These are phyloP conservation scores for Tremella fuciformis DNA, from an alignment of 768 basidiomycete species.

Conservation along the genomic window DNA sequence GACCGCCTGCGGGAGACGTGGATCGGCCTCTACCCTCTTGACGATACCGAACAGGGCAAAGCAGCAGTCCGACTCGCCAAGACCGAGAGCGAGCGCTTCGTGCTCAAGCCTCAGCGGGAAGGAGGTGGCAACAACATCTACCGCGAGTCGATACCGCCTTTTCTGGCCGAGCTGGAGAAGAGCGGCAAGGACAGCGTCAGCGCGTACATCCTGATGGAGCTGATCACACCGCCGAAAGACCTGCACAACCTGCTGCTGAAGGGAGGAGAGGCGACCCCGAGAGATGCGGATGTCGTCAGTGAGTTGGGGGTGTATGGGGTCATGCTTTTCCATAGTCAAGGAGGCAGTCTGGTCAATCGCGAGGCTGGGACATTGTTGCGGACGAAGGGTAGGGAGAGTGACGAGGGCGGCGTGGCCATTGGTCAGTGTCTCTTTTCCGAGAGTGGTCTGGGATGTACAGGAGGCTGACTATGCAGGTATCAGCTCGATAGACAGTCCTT, in stretches of 20 bases:
- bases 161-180: conserved; percentile 64
- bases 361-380: conserved; percentile 79
- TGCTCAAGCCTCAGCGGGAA: conserved; percentile 96
- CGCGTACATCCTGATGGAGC: conserved; percentile 94
- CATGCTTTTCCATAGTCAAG: conserved; percentile 64
- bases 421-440: conserved; percentile 55
- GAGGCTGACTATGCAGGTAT: conserved; percentile 30
- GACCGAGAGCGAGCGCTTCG: conserved; percentile 59
- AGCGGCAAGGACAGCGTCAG: conserved; percentile 58
- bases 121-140: conserved; percentile 97
- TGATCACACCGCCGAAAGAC: conserved; percentile 74
- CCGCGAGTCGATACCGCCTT: conserved; percentile 71
- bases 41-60: conserved; percentile 46
- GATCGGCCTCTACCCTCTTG: conserved; percentile 84
- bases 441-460: background rate
- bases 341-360: conserved; percentile 58
- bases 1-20: conserved; percentile 68
- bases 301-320: conserved; percentile 93
- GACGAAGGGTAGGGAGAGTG: conserved; percentile 83
- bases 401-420: conserved; percentile 87
- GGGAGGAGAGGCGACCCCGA: conserved; percentile 60
- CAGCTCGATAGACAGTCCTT: conserved; percentile 44
- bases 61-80: conserved; percentile 61
- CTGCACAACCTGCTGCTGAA: conserved; percentile 72
- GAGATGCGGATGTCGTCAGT: conserved; percentile 70